phyloP scores from a whole-genome alignment of 306 rosid species.

The Quillaja saponaria region DNA sequence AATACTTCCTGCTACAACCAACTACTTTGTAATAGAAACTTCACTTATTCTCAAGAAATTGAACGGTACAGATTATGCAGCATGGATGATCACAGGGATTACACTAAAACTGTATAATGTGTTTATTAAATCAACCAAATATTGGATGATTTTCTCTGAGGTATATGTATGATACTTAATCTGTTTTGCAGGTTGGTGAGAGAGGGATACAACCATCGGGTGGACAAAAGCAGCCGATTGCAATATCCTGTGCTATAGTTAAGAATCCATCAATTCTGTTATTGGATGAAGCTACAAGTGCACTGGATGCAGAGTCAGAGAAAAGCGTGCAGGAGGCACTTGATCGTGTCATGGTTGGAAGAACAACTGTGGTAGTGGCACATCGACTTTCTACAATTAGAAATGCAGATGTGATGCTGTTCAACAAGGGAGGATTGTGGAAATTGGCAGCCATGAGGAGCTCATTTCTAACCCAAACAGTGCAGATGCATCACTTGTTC shows the following conservation, averaged over 20 bases:
- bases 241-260: conserved; percentile 85
- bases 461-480: conserved; percentile 73
- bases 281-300: conserved; percentile 96
- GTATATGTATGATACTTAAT: conserved; percentile 3
- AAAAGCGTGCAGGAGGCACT: conserved; percentile 98
- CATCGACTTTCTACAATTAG: conserved; percentile 93
- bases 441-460: conserved; percentile 85
- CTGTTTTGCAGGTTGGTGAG: conserved; percentile 82
- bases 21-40: background rate
- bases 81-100: background rate
- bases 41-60: background rate
- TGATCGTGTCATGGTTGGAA: conserved; percentile 91
- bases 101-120: background rate
- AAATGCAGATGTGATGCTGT: conserved; percentile 81
- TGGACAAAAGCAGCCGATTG: conserved; percentile 95
- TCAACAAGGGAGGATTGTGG: conserved; percentile 83
- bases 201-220: conserved; percentile 96
- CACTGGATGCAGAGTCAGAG: conserved; percentile 94
- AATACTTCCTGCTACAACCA: background rate
- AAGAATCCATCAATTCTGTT: conserved; percentile 85
- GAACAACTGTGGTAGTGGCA: conserved; percentile 88
- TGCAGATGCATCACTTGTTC: conserved; percentile 79
- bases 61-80: background rate
- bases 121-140: background rate
- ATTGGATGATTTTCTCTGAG: conserved; percentile 3